Percentiles rank a stretch among this genome's conserved stretches.
phyloP scores from a whole-genome alignment of 805 yeast genomes.

The Ogataea salicorniae region DNA sequence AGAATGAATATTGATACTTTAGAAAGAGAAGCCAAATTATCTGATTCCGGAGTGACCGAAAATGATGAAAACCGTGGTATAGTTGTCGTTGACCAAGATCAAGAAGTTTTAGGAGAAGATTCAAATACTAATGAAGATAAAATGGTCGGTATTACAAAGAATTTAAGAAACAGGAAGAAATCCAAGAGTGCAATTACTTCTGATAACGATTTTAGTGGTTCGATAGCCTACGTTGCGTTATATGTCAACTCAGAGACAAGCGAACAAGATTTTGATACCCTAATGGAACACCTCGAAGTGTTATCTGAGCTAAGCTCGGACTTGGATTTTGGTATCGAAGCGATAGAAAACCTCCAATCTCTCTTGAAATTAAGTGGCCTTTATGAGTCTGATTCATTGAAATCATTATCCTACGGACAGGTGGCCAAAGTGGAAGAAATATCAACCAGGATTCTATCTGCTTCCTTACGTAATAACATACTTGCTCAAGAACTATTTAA shows the following conservation, averaged over 20 bases:
- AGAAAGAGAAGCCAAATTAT: slow-evolving; percentile 59
- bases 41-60: slow-evolving; percentile 27
- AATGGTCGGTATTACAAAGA: slow-evolving; percentile 3
- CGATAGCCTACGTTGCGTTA: slow-evolving; percentile 6
- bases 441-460: slow-evolving; percentile 55
- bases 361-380: slow-evolving; percentile 30
- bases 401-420: slow-evolving; percentile 8
- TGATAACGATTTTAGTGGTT: slow-evolving; percentile 1
- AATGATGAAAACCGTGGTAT: slow-evolving; percentile 8
- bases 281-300: slow-evolving; percentile 30
- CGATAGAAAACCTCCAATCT: slow-evolving; percentile 32
- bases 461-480: slow-evolving; percentile 70
- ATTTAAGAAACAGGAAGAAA: neutral
- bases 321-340: slow-evolving; percentile 51
- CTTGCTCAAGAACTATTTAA: slow-evolving; percentile 24
- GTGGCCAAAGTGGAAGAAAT: slow-evolving; percentile 39
- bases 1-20: slow-evolving; percentile 72
- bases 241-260: neutral
- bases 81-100: neutral
- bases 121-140: slow-evolving; percentile 1
- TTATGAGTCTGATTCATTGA: slow-evolving; percentile 7
- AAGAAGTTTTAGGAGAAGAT: slow-evolving; percentile 1
- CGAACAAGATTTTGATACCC: slow-evolving; percentile 4
- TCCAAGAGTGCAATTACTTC: neutral
- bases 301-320: slow-evolving; percentile 65